Percentiles rank a stretch among this genome's conserved stretches.
phyloP scores from a whole-genome alignment of 768 basidiomycete genomes.

The Auricularia cornea region DNA sequence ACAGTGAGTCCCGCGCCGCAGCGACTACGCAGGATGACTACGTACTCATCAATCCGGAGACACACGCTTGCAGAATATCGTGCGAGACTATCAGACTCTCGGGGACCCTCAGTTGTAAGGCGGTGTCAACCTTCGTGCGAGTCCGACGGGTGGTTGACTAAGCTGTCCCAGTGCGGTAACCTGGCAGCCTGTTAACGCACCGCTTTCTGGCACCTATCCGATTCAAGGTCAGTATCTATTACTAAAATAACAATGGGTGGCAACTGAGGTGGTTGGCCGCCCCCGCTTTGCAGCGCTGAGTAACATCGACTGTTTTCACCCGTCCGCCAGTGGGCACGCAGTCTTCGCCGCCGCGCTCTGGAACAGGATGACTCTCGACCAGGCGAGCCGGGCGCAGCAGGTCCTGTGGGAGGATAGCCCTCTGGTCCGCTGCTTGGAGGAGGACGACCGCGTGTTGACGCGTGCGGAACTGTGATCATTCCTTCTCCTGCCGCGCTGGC shows the following conservation, averaged over 20 bases:
- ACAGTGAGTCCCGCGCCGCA: slow-evolving; percentile 4
- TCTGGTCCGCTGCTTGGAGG: no score
- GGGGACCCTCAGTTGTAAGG: neutral
- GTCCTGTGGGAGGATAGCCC: no score
- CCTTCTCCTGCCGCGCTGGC: no score
- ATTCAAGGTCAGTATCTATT: slow-evolving; percentile 3
- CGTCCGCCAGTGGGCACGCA: neutral
- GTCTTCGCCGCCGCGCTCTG: no score
- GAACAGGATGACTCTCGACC: no score
- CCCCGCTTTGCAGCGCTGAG: neutral
- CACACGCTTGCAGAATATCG: slow-evolving; percentile 2
- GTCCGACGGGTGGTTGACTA: neutral
- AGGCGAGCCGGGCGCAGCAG: no score
- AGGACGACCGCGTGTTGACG: no score
- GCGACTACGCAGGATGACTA: no score
- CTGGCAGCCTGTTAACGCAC: slow-evolving; percentile 4
- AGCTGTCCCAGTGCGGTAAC: neutral
- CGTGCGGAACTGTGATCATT: no score
- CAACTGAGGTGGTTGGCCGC: no score
- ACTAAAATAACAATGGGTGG: neutral
- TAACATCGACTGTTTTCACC: slow-evolving; percentile 7
- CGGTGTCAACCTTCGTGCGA: neutral
- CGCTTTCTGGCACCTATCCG: slow-evolving; percentile 1
- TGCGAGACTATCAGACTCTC: slow-evolving; percentile 3
- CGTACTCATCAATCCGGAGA: neutral